Evolutionary conservation across 106 monocot genomes (phyloP), one percentile per base, ranked within the genome.

Genomic region (Xerophyta viscosa): DNA sequence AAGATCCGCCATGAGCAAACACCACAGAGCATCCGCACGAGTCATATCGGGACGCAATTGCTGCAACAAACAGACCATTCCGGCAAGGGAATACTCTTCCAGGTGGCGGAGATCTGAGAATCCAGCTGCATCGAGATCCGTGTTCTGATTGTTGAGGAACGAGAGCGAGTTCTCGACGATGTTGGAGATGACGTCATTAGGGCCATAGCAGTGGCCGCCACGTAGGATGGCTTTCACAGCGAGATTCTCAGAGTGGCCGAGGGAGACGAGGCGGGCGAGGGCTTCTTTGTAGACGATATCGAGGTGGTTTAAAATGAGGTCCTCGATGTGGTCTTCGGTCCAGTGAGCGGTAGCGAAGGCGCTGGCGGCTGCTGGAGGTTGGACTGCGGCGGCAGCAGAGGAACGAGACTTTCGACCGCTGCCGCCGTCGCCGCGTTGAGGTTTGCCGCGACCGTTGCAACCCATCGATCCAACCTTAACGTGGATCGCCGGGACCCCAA

Each of bases 21-120:
- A 98, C 96, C 89, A 98, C 78, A 98, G 82, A 54, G 89, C 89
- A 31, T 90, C 79, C 15, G 70, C 79, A 2, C 96, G 76, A 5
- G 63, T 63, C 18, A 98, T 72, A 22, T 67, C 23, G 0, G 77
- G 84, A 20, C 78, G 75, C 8, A 64, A 18, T 58, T 79, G 82
- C 76, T 82, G 89, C 19, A 98, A 65, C 11, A 86, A 60, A 49
- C 81, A 85, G 20, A 98, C 71, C 73, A 98, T 54, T 2, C 77
- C 86, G 30, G 85, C 73, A 20, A 98, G 68, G 54, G 96, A 85
- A 61, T 82, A 90, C 46, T 90, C 82, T 71, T 74, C 55, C 0
- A 86, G 76, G 19, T 77, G 81, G 46, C 86, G 78, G 21, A 89
- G 68, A 48, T 88, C 81, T 22, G 88, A 69, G 69, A 92, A 92